These are phyloP conservation scores for Orychophragmus violaceus DNA, from an alignment of 345 rosid species.

Conservation along the genomic window DNA sequence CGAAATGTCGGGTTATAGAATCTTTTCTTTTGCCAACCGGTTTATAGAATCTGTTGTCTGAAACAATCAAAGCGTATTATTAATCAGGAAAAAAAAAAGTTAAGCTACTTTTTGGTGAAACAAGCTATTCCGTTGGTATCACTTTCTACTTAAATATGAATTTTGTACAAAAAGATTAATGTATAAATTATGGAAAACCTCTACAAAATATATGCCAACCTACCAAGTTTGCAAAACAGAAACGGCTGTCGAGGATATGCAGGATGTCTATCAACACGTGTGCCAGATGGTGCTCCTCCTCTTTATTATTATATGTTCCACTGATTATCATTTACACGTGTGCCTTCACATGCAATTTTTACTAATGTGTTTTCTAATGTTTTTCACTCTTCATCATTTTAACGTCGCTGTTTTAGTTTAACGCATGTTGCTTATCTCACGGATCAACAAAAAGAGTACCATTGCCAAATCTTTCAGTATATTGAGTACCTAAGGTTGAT, in stretches of 20 bases:
- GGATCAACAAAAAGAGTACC: neutral
- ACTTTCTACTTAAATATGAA: neutral
- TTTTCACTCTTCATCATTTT: constrained; percentile 4
- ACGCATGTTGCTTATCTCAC: neutral
- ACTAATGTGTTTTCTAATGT: constrained; percentile 5
- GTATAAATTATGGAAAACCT: neutral
- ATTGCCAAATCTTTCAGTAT: neutral
- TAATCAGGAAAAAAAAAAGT: neutral
- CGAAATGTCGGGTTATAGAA: constrained; percentile 1
- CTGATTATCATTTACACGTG: constrained; percentile 24
- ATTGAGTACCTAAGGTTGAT: neutral
- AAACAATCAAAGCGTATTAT: neutral
- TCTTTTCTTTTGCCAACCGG: too few relatives aligned
- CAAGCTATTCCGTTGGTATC: neutral
- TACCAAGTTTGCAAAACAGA: constrained; percentile 15
- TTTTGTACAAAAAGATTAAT: neutral
- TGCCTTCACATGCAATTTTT: constrained; percentile 30
- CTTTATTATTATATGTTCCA: constrained; percentile 10
- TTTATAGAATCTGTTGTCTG: neutral
- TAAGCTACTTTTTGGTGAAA: neutral
- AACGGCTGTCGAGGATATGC: constrained; percentile 35
- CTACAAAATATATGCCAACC: neutral
- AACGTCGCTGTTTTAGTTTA: neutral
- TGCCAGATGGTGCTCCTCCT: constrained; percentile 29
- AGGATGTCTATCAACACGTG: constrained; percentile 27